A percentile compares a stretch with the other conserved stretches of the same genome.
Evolutionary conservation across 2,329 filamentous ascomycete genomes (phyloP).

Genomic region (Alternaria tenuissima): DNA sequence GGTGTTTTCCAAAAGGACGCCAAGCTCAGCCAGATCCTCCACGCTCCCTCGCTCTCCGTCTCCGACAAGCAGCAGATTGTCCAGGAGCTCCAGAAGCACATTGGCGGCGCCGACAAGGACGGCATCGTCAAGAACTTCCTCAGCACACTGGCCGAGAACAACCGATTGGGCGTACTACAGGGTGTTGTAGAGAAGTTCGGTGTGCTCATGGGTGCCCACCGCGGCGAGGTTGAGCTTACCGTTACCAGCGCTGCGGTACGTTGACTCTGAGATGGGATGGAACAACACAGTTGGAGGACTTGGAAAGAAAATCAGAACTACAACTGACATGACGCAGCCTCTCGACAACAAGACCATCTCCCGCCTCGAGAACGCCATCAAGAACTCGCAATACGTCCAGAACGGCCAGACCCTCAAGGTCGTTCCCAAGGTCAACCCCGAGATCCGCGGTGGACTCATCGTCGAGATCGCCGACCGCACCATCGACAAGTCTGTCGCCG

Average conservation of each 20-base stretch:
- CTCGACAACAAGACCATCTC: slow-evolving; percentile 86
- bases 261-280: slow-evolving; percentile 22
- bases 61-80: slow-evolving; percentile 88
- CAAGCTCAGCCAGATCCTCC: slow-evolving; percentile 80
- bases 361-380: slow-evolving; percentile 85
- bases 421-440: slow-evolving; percentile 91
- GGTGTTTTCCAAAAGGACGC: slow-evolving; percentile 79
- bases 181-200: slow-evolving; percentile 87
- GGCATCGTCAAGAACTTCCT: slow-evolving; percentile 96
- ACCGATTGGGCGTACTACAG: slow-evolving; percentile 84
- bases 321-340: slow-evolving; percentile 61
- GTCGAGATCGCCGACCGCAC: slow-evolving; percentile 98
- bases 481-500: slow-evolving; percentile 94
- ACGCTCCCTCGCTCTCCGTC: slow-evolving; percentile 78
- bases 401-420: slow-evolving; percentile 98
- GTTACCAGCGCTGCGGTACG: slow-evolving; percentile 90
- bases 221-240: slow-evolving; percentile 90
- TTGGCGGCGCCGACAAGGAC: slow-evolving; percentile 72
- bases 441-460: slow-evolving; percentile 90
- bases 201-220: slow-evolving; percentile 84
- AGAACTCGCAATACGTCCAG: slow-evolving; percentile 88
- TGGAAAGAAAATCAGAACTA: background rate
- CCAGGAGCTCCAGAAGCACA: slow-evolving; percentile 84
- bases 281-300: background rate
- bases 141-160: slow-evolving; percentile 90